Percentiles rank a stretch among this genome's conserved stretches.
phyloP scores from a whole-genome alignment of 768 basidiomycete species.

The Panaeolus cyanescens region DNA sequence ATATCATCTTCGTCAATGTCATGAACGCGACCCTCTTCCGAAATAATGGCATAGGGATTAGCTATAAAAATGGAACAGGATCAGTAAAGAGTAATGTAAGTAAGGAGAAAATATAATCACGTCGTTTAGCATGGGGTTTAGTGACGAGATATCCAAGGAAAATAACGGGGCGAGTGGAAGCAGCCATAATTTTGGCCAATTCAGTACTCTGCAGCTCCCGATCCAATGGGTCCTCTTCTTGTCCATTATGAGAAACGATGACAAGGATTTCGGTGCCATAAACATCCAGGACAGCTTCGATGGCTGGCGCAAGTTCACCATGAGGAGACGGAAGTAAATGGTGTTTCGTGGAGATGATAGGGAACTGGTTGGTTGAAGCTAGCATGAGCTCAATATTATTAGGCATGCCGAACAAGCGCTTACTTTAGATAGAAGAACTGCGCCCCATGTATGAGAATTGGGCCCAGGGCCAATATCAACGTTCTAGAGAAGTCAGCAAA shows the following conservation, averaged over 20 bases:
- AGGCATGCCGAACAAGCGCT: constrained; percentile 3
- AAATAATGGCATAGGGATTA: constrained; percentile 73
- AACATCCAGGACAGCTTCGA: constrained; percentile 81
- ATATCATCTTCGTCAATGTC: constrained; percentile 77
- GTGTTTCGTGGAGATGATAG: constrained; percentile 84
- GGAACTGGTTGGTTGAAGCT: constrained; percentile 67
- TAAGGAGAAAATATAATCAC: constrained; percentile 38
- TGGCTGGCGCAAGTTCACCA: constrained; percentile 88
- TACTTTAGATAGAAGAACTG: constrained; percentile 78
- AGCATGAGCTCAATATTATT: not conserved
- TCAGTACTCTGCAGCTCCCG: constrained; percentile 83
- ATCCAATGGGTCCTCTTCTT: constrained; percentile 91
- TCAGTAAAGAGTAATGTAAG: not conserved
- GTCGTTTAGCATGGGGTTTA: constrained; percentile 60
- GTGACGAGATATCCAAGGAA: constrained; percentile 86
- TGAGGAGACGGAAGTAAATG: constrained; percentile 85
- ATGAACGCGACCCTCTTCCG: constrained; percentile 75
- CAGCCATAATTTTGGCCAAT: constrained; percentile 77
- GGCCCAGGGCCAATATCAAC: constrained; percentile 90
- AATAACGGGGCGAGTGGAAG: constrained; percentile 72
- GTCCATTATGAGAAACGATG: constrained; percentile 90
- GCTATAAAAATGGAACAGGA: constrained; percentile 37
- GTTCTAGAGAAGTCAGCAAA: constrained; percentile 48
- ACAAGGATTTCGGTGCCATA: constrained; percentile 80
- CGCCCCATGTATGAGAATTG: constrained; percentile 89